Evolutionary conservation across 2,329 filamentous ascomycete genomes (phyloP).

Genomic region (Hypocreales sp.): DNA sequence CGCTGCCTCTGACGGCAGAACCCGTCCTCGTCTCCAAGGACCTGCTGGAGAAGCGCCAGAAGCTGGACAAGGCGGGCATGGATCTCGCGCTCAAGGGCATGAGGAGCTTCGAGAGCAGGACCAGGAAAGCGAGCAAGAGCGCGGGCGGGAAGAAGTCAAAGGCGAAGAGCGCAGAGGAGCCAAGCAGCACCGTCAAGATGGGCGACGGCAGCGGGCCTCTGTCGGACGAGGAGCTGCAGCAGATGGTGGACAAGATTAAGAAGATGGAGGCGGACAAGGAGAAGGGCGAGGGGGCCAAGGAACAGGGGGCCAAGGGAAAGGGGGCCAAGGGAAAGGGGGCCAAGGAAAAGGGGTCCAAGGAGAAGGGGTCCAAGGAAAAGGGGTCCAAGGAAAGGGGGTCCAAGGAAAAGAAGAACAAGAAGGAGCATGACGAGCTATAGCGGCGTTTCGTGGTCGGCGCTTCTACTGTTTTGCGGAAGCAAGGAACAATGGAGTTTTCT

Average conservation of each 20-base stretch:
- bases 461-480: too few relatives aligned
- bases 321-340: too few relatives aligned
- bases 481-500: too few relatives aligned
- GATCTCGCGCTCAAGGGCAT: constrained; percentile 58
- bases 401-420: constrained; percentile 10
- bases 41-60: constrained; percentile 49
- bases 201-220: constrained; percentile 18
- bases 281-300: constrained; percentile 11
- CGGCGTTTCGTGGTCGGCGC: background rate
- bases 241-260: constrained; percentile 25
- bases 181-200: constrained; percentile 25
- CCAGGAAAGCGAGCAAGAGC: constrained; percentile 18
- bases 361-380: constrained; percentile 6
- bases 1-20: constrained; percentile 54
- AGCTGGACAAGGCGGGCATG: constrained; percentile 55
- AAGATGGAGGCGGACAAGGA: constrained; percentile 14
- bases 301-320: constrained; percentile 10
- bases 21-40: constrained; percentile 62
- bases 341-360: too few relatives aligned
- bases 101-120: constrained; percentile 26
- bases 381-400: background rate
- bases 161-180: constrained; percentile 16
- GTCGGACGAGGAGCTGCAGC: constrained; percentile 32
- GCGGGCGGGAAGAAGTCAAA: constrained; percentile 21
- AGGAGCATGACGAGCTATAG: constrained; percentile 20